These are phyloP conservation scores for Fennellomyces sp. DNA, from an alignment of 371 early-diverging fungal genomes.

Conservation along the genomic window DNA sequence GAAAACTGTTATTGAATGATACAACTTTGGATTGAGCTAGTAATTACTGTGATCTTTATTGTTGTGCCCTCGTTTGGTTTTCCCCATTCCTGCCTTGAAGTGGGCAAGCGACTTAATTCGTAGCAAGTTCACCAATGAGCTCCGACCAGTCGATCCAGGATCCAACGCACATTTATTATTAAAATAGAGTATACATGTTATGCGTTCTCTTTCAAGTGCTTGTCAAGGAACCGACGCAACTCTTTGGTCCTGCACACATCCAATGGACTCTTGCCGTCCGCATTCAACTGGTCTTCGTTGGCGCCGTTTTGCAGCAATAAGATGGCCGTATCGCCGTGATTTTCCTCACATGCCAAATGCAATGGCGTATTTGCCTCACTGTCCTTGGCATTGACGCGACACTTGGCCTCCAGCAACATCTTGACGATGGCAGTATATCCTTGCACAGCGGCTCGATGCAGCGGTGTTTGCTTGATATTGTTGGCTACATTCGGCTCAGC, in stretches of 20 bases:
- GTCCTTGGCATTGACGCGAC: conserved; percentile 56
- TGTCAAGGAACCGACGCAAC: conserved; percentile 5
- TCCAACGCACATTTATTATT: too few species aligned
- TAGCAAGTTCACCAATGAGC: too few species aligned
- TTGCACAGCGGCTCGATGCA: conserved; percentile 59
- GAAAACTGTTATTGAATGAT: too few species aligned
- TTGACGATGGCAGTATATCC: conserved; percentile 51
- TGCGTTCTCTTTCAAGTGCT: conserved; percentile 7
- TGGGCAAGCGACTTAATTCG: too few species aligned
- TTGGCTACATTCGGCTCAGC: conserved; percentile 51
- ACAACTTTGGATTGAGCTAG: too few species aligned
- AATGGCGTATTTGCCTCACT: conserved; percentile 57
- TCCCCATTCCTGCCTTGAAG: too few species aligned
- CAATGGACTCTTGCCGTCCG: conserved; percentile 45
- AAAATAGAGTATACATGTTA: too few species aligned
- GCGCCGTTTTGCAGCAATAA: conserved; percentile 50
- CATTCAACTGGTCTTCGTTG: conserved; percentile 48
- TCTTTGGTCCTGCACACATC: conserved; percentile 27
- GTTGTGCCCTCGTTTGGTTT: background rate
- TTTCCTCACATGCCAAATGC: conserved; percentile 67
- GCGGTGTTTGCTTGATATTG: conserved; percentile 51
- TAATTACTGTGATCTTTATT: background rate
- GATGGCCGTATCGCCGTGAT: conserved; percentile 57
- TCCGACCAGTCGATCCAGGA: too few species aligned
- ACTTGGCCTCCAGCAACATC: conserved; percentile 40